phyloP scores from a whole-genome alignment of 371 early-diverging fungal genomes.

The Blakeslea trispora region DNA sequence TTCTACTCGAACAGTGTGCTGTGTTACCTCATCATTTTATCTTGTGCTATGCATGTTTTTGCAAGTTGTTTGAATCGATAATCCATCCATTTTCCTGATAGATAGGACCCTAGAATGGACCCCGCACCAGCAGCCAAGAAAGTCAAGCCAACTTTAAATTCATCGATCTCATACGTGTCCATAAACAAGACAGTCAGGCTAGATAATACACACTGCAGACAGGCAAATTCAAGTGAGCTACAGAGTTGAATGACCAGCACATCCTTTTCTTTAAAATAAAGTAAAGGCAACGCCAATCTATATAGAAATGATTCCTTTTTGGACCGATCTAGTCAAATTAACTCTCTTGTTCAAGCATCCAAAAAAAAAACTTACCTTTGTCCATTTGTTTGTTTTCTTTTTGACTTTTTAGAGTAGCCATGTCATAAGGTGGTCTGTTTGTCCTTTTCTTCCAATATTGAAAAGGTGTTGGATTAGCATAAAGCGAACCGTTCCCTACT shows the following conservation, averaged over 20 bases:
- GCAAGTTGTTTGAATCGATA: slow-evolving; percentile 22
- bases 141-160: slow-evolving; percentile 30
- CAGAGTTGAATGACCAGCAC: slow-evolving; percentile 27
- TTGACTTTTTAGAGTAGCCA: not conserved
- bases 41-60: too few relatives aligned
- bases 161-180: slow-evolving; percentile 22
- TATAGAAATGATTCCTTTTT: too few relatives aligned
- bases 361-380: too few relatives aligned
- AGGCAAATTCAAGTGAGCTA: slow-evolving; percentile 37
- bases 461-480: slow-evolving; percentile 29
- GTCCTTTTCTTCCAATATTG: slow-evolving; percentile 17
- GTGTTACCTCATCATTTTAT: too few relatives aligned
- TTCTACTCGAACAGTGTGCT: too few relatives aligned
- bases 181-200: slow-evolving; percentile 29
- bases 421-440: not conserved
- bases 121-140: slow-evolving; percentile 35
- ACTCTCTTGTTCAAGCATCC: too few relatives aligned
- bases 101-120: slow-evolving; percentile 25
- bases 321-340: too few relatives aligned
- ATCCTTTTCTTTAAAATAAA: slow-evolving; percentile 39
- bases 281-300: slow-evolving; percentile 23
- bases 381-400: slow-evolving; percentile 7
- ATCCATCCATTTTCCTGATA: slow-evolving; percentile 33
- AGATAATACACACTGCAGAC: slow-evolving; percentile 33
- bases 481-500: slow-evolving; percentile 32